A percentile compares a stretch with the other conserved stretches of the same genome.
Evolutionary conservation across 257 asterid species (phyloP).

Genomic region (Ajuga chamaepitys): DNA sequence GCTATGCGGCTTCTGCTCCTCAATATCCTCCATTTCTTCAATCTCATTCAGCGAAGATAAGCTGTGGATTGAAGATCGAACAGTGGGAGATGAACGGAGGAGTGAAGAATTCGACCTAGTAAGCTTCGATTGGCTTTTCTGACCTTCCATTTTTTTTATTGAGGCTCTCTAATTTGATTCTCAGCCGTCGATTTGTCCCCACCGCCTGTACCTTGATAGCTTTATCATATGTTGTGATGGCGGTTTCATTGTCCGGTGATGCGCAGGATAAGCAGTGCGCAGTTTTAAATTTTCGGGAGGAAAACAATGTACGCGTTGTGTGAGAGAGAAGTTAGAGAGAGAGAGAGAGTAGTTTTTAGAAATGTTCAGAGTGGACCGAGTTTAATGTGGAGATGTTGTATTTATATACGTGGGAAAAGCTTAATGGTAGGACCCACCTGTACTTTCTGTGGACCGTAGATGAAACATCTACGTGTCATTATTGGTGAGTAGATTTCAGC

Average conservation of each 20-base stretch:
- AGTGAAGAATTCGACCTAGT: constrained; percentile 81
- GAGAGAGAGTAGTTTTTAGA: constrained; percentile 20
- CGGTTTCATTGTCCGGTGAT: constrained; percentile 55
- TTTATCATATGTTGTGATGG: constrained; percentile 38
- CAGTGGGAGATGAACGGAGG: constrained; percentile 85
- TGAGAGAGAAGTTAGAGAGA: constrained; percentile 8
- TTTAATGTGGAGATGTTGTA: constrained; percentile 19
- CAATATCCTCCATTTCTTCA: constrained; percentile 46
- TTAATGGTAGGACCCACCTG: constrained; percentile 29
- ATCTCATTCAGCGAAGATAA: constrained; percentile 70
- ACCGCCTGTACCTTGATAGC: constrained; percentile 44
- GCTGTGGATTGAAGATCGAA: constrained; percentile 79
- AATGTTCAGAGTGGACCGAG: constrained; percentile 39
- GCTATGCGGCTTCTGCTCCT: constrained; percentile 89
- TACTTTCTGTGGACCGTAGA: constrained; percentile 32
- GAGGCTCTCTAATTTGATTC: constrained; percentile 12
- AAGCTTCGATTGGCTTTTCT: constrained; percentile 69
- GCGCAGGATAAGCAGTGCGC: constrained; percentile 28
- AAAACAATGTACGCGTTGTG: constrained; percentile 13
- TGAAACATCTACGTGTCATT: constrained; percentile 18
- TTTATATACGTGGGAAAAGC: constrained; percentile 32
- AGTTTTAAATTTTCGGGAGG: constrained; percentile 15
- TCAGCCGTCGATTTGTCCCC: constrained; percentile 16
- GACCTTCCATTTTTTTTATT: constrained; percentile 53
- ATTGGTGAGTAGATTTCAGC: neutral